These are phyloP conservation scores for Fraxinus paxiana DNA, from an alignment of 305 asterid genomes.

Conservation along the genomic window DNA sequence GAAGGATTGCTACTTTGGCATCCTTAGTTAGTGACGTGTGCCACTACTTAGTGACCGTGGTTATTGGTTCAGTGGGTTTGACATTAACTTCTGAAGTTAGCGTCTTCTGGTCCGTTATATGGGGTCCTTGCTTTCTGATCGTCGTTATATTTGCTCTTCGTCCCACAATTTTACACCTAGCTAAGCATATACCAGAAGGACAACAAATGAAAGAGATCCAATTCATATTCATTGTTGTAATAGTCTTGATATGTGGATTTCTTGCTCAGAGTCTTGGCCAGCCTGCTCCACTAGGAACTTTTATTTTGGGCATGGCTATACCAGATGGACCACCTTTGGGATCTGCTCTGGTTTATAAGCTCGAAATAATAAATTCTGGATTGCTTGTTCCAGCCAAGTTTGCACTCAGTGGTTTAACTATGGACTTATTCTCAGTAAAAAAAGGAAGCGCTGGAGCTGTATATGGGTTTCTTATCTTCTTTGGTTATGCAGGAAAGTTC, in stretches of 20 bases:
- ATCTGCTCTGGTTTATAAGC: conserved; percentile 31
- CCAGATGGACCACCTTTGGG: conserved; percentile 59
- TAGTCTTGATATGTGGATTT: conserved; percentile 38
- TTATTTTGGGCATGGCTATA: conserved; percentile 44
- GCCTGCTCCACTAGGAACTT: conserved; percentile 47
- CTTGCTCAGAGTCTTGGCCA: conserved; percentile 47
- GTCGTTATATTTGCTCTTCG: conserved; percentile 31
- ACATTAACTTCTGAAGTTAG: background rate
- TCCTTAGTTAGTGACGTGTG: conserved; percentile 43
- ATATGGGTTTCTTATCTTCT: conserved; percentile 26
- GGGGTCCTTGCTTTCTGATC: conserved; percentile 1
- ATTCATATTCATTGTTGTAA: conserved; percentile 30
- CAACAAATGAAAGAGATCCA: conserved; percentile 44
- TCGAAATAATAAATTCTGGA: conserved; percentile 34
- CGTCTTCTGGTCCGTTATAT: background rate
- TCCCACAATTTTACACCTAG: conserved; percentile 26
- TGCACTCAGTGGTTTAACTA: conserved; percentile 38
- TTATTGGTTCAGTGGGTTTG: conserved; percentile 12
- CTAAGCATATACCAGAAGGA: conserved; percentile 37
- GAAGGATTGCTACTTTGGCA: conserved; percentile 50
- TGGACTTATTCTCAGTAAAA: conserved; percentile 29
- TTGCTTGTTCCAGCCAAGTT: conserved; percentile 62
- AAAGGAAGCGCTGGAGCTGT: conserved; percentile 5
- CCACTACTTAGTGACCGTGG: conserved; percentile 22
- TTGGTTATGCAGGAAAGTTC: conserved; percentile 43